Percentiles rank a stretch among this genome's conserved stretches.
These are phyloP conservation scores for Iris pallida DNA, from an alignment of 116 monocot genomes.

Conservation along the genomic window DNA sequence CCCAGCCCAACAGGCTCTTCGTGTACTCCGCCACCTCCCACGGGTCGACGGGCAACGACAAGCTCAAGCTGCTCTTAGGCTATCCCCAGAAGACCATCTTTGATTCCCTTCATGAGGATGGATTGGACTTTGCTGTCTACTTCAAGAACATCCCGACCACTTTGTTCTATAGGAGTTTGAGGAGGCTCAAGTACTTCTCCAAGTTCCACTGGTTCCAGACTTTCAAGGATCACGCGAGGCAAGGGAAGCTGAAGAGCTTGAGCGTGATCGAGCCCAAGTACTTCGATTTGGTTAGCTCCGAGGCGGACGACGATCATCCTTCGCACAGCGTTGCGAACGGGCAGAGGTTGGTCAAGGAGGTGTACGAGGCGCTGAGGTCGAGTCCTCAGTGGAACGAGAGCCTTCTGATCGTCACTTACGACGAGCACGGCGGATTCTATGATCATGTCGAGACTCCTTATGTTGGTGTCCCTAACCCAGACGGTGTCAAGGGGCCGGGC, in stretches of 20 bases:
- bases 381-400: conserved; percentile 80
- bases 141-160: conserved; percentile 64
- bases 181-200: conserved; percentile 35
- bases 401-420: conserved; percentile 63
- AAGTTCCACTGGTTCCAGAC: conserved; percentile 42
- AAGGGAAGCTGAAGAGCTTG: conserved; percentile 43
- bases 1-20: conserved; percentile 80
- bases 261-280: conserved; percentile 75
- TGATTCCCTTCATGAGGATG: conserved; percentile 57
- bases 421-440: conserved; percentile 83
- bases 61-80: conserved; percentile 34
- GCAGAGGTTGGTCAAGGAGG: conserved; percentile 71
- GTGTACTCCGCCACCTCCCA: conserved; percentile 80
- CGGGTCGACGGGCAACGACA: conserved; percentile 45
- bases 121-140: conserved; percentile 58
- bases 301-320: conserved; percentile 78
- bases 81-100: conserved; percentile 84
- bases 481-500: conserved; percentile 35
- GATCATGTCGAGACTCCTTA: conserved; percentile 75
- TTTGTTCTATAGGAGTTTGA: conserved; percentile 57
- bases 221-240: conserved; percentile 48
- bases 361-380: conserved; percentile 60
- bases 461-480: conserved; percentile 66
- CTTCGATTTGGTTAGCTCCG: conserved; percentile 36
- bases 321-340: conserved; percentile 73